Percentiles rank a stretch among this genome's conserved stretches.
These are phyloP conservation scores for Trichodelitschia bisporula DNA, from an alignment of 495 filamentous ascomycete species.

Conservation along the genomic window DNA sequence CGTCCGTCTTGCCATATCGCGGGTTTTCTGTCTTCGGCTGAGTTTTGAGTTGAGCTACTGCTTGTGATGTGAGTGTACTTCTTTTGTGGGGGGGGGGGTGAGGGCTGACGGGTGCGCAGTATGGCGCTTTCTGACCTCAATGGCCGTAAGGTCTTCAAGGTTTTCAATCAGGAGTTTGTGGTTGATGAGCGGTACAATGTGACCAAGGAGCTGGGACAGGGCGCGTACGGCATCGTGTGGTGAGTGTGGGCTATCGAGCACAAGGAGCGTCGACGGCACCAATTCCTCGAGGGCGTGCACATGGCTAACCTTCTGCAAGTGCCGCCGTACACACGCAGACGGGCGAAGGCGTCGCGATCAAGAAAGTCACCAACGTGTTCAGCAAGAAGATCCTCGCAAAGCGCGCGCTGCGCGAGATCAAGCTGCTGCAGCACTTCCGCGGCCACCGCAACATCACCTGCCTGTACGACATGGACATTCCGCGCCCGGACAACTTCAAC, in stretches of 20 bases:
- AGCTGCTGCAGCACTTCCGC: conserved; percentile 92
- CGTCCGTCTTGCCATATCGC: too few relatives aligned
- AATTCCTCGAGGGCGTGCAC: not conserved
- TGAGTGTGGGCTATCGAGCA: too few relatives aligned
- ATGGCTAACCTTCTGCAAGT: too few relatives aligned
- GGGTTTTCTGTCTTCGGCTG: too few relatives aligned
- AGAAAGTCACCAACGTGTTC: conserved; percentile 99
- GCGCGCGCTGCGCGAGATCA: conserved; percentile 91
- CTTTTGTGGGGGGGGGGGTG: too few relatives aligned
- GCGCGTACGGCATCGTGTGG: conserved; percentile 98
- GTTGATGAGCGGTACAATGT: conserved; percentile 96
- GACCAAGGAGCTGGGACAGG: conserved; percentile 94
- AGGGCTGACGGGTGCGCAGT: too few relatives aligned
- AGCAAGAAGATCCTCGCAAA: conserved; percentile 99
- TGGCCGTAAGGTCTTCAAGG: conserved; percentile 93
- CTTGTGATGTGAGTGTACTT: too few relatives aligned
- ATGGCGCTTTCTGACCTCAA: conserved; percentile 66
- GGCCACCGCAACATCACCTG: conserved; percentile 72
- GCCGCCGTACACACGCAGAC: conserved; percentile 82
- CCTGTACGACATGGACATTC: conserved; percentile 98
- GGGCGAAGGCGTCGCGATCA: conserved; percentile 91
- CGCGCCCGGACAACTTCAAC: conserved; percentile 92
- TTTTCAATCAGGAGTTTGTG: conserved; percentile 98
- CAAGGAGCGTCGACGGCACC: too few relatives aligned
- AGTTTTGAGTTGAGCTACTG: too few relatives aligned